Conservation (phyloP, 2,329 filamentous ascomycete species). For the Lecanosticta acicola region DNA sequence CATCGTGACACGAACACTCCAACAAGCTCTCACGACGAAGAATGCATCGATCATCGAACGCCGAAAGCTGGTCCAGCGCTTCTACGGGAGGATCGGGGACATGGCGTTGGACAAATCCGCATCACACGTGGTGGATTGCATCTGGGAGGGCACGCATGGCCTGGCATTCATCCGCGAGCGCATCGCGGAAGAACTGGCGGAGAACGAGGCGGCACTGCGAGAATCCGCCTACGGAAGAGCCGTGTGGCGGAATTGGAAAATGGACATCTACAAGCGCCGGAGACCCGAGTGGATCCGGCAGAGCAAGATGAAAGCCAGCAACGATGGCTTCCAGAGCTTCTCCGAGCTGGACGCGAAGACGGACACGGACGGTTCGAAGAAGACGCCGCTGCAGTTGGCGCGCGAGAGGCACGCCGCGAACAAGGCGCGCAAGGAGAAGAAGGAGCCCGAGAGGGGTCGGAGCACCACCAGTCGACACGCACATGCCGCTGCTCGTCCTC, state of each 20-base stretch:
- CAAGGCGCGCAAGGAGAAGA: conserved; percentile 34
- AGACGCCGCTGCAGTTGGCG: conserved; percentile 53
- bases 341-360: conserved; percentile 38
- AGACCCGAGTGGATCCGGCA: conserved; percentile 59
- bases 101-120: conserved; percentile 58
- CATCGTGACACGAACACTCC: conserved; percentile 56
- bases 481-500: conserved; percentile 4
- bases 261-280: conserved; percentile 63
- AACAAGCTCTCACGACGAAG: conserved; percentile 54
- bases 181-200: conserved; percentile 57
- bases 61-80: conserved; percentile 58
- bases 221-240: conserved; percentile 60
- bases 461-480: conserved; percentile 1
- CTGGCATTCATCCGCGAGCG: conserved; percentile 63
- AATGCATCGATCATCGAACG: conserved; percentile 53
- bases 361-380: conserved; percentile 29
- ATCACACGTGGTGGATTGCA: conserved; percentile 62
- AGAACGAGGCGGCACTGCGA: conserved; percentile 56
- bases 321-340: conserved; percentile 47
- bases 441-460: conserved; percentile 17
- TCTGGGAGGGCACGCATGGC: conserved; percentile 59
- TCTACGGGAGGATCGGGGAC: conserved; percentile 56
- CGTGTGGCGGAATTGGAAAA: conserved; percentile 69
- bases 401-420: conserved; percentile 51
- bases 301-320: conserved; percentile 49